Evolutionary conservation across 1,139 yeast species (phyloP).

Genomic region (Pneumocystis jirovecii): DNA sequence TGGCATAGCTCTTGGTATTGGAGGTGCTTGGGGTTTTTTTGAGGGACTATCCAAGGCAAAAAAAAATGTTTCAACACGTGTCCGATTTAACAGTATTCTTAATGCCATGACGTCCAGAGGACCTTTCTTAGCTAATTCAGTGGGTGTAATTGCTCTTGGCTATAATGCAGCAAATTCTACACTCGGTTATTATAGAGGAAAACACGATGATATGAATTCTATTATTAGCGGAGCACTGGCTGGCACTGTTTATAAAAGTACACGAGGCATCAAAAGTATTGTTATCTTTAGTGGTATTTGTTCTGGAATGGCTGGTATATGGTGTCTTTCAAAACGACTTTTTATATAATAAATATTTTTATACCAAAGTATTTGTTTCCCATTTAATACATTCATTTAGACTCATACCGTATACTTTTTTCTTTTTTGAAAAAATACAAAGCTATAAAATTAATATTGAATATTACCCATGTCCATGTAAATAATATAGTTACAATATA

Average conservation of each 20-base stretch:
- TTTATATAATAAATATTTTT: neutral
- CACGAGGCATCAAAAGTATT: constrained; percentile 27
- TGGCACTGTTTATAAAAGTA: constrained; percentile 80
- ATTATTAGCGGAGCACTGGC: constrained; percentile 80
- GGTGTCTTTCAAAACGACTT: neutral
- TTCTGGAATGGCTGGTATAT: neutral
- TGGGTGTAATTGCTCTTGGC: constrained; percentile 82
- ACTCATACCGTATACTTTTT: neutral
- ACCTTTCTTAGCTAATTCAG: constrained; percentile 85
- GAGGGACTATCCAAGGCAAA: constrained; percentile 77
- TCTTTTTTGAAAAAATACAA: neutral
- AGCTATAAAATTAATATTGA: neutral
- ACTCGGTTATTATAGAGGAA: constrained; percentile 67
- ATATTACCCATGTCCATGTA: neutral
- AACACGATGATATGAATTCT: constrained; percentile 76
- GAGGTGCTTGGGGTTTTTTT: constrained; percentile 76
- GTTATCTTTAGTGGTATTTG: neutral
- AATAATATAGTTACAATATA: neutral
- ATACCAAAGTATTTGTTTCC: neutral
- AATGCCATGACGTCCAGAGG: constrained; percentile 92
- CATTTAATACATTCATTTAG: neutral
- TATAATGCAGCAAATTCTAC: constrained; percentile 74
- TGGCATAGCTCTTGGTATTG: constrained; percentile 41
- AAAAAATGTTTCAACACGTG: constrained; percentile 48
- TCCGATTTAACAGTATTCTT: constrained; percentile 74